Conservation (phyloP, 2,329 filamentous ascomycete species). For the Curvularia hawaiiensis region DNA sequence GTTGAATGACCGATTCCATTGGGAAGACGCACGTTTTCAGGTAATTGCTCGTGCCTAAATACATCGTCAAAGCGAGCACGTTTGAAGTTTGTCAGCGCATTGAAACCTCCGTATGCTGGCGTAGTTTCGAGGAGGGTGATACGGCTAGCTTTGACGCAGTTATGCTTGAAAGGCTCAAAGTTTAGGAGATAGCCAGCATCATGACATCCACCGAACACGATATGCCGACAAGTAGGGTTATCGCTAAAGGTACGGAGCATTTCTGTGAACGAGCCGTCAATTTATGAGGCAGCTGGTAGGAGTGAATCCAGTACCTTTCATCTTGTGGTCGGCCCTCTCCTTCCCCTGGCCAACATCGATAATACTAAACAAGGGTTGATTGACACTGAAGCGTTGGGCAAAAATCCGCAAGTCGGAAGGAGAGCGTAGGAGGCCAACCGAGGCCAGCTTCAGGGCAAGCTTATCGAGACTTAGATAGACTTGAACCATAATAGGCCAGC, state of each 20-base stretch:
- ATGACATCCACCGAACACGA: slow-evolving; percentile 55
- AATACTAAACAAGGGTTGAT: slow-evolving; percentile 54
- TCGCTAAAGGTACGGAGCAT: slow-evolving; percentile 54
- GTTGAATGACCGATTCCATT: slow-evolving; percentile 8
- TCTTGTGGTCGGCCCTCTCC: slow-evolving; percentile 55
- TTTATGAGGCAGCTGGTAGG: neutral
- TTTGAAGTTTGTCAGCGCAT: slow-evolving; percentile 47
- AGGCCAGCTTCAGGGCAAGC: slow-evolving; percentile 50
- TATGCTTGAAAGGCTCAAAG: slow-evolving; percentile 53
- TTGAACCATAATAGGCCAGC: slow-evolving; percentile 54
- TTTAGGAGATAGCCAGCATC: slow-evolving; percentile 55
- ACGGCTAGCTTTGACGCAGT: slow-evolving; percentile 43
- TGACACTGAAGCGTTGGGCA: slow-evolving; percentile 51
- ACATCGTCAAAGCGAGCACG: slow-evolving; percentile 48
- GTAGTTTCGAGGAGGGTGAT: slow-evolving; percentile 55
- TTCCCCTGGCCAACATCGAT: slow-evolving; percentile 55
- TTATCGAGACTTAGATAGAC: slow-evolving; percentile 56
- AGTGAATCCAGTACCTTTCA: slow-evolving; percentile 43
- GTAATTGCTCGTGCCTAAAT: slow-evolving; percentile 51
- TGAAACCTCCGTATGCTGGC: slow-evolving; percentile 50
- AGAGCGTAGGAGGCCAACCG: slow-evolving; percentile 48
- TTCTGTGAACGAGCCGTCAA: slow-evolving; percentile 36
- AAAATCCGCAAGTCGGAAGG: slow-evolving; percentile 50
- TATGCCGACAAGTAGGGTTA: slow-evolving; percentile 54
- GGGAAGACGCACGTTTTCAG: slow-evolving; percentile 28